A percentile compares a stretch with the other conserved stretches of the same genome.
phyloP scores from a whole-genome alignment of 257 asterid genomes.

The Schizonepeta tenuifolia region DNA sequence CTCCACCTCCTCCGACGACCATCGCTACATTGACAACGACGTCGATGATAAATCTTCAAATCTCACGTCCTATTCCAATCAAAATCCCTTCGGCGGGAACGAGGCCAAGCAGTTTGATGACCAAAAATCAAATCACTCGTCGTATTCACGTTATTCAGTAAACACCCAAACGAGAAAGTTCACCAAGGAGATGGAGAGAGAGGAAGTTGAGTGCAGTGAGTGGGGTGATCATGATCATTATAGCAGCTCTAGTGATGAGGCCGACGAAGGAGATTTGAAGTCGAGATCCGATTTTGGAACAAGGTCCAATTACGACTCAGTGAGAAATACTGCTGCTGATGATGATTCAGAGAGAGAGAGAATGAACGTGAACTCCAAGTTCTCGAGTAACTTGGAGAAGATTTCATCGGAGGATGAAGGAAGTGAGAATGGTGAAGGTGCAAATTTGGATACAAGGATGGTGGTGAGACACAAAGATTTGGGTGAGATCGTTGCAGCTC shows the following conservation, averaged over 20 bases:
- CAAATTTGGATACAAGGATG: slow-evolving; percentile 57
- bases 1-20: slow-evolving; percentile 34
- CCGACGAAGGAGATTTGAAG: slow-evolving; percentile 45
- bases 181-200: slow-evolving; percentile 59
- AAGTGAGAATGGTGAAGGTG: slow-evolving; percentile 42
- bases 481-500: slow-evolving; percentile 73
- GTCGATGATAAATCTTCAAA: slow-evolving; percentile 49
- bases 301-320: slow-evolving; percentile 49
- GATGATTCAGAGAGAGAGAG: slow-evolving; percentile 29
- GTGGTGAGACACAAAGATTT: slow-evolving; percentile 84
- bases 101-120: slow-evolving; percentile 50
- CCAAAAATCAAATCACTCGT: slow-evolving; percentile 49
- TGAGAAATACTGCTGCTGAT: slow-evolving; percentile 35
- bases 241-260: slow-evolving; percentile 55
- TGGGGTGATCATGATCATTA: slow-evolving; percentile 85
- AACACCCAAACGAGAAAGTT: too few species aligned
- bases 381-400: slow-evolving; percentile 57
- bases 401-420: slow-evolving; percentile 58
- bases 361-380: slow-evolving; percentile 37
- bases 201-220: slow-evolving; percentile 88
- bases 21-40: slow-evolving; percentile 15
- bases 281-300: slow-evolving; percentile 55
- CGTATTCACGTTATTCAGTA: slow-evolving; percentile 41
- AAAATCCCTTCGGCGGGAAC: slow-evolving; percentile 16
- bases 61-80: slow-evolving; percentile 38